A percentile compares a stretch with the other conserved stretches of the same genome.
These are phyloP conservation scores for Phaeosphaeria sp. DNA, from an alignment of 2,329 filamentous ascomycete species.

Conservation along the genomic window DNA sequence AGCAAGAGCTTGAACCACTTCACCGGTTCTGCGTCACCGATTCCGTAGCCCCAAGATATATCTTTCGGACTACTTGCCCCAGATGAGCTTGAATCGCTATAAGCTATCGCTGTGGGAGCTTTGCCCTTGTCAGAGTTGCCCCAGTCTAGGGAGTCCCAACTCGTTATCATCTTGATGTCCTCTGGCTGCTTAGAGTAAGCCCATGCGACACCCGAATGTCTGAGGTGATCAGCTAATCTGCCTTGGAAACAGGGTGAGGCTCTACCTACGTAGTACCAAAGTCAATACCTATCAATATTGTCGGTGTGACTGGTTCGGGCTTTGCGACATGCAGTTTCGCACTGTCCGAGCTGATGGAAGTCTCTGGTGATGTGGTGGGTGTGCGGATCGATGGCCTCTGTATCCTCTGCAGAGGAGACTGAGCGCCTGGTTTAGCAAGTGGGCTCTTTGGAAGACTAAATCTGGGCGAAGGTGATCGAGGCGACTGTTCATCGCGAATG, in stretches of 20 bases:
- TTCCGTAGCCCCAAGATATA: background rate
- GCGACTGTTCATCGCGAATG: too few relatives aligned
- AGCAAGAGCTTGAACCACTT: background rate
- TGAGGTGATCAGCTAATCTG: background rate
- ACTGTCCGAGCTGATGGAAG: too few relatives aligned
- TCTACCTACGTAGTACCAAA: constrained; percentile 8
- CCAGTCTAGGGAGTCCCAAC: background rate
- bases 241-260: constrained; percentile 35
- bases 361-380: too few relatives aligned
- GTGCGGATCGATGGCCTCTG: too few relatives aligned
- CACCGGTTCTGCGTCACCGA: background rate
- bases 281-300: background rate
- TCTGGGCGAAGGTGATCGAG: too few relatives aligned
- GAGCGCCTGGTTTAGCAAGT: too few relatives aligned
- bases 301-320: background rate
- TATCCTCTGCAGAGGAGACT: too few relatives aligned
- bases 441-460: too few relatives aligned
- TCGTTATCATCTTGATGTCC: background rate
- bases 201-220: background rate
- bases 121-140: background rate
- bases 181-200: background rate
- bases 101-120: background rate
- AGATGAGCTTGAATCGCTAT: background rate
- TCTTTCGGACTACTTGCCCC: background rate
- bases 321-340: too few relatives aligned